phyloP scores from a whole-genome alignment of 169 alveolate genomes.

The Sarcocystis neurona region DNA sequence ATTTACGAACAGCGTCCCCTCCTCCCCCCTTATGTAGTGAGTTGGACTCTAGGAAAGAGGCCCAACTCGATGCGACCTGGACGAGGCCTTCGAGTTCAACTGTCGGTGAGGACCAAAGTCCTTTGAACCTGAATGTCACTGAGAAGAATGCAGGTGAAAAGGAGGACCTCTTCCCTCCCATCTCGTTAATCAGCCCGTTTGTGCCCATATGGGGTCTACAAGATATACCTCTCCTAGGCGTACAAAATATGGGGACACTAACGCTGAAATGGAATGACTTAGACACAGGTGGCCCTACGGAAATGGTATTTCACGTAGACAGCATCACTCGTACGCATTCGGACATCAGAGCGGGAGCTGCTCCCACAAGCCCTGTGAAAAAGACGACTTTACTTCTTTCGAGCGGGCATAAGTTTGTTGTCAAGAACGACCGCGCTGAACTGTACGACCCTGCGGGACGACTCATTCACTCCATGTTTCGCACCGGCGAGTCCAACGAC shows the following conservation, averaged over 20 bases:
- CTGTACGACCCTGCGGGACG: neutral
- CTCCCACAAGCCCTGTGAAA: neutral
- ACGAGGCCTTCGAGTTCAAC: no score
- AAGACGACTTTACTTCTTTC: neutral
- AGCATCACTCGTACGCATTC: neutral
- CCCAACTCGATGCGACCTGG: no score
- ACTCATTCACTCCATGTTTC: neutral
- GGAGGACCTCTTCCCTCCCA: no score
- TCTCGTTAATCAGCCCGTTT: no score
- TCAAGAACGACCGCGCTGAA: neutral
- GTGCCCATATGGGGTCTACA: conserved; percentile 3
- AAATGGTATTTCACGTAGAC: conserved; percentile 1
- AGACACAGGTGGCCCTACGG: neutral
- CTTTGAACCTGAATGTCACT: no score
- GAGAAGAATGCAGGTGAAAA: no score
- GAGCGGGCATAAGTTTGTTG: conserved; percentile 6
- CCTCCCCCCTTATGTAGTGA: no score
- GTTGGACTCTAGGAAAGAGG: no score
- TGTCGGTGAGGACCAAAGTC: no score
- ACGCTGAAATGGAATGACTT: conserved; percentile 11
- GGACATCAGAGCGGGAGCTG: neutral
- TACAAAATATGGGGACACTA: conserved; percentile 4
- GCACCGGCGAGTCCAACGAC: neutral
- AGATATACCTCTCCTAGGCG: neutral
- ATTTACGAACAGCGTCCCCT: no score